Base-by-base conservation (phyloP, 2,329 filamentous ascomycete genomes). In the Pseudocercospora musae region DNA sequence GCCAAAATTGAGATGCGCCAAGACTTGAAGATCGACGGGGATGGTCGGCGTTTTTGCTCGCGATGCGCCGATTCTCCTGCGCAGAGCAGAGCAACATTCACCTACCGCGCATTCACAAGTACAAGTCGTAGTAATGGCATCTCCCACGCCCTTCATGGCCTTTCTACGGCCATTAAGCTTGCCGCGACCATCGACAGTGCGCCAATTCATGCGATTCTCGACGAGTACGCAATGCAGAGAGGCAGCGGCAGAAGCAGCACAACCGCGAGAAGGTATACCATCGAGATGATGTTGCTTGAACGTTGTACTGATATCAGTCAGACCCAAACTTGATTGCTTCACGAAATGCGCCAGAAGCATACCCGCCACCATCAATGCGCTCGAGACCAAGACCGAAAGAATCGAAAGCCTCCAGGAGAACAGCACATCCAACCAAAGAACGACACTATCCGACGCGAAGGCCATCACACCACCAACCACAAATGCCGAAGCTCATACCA, bases 171-270 rank as follows among this genome's bases (percentile, higher is more conserved):
- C 79, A 57, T 63, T 78, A 62, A 73, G 69, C 3, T 71, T 75
- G 5, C 76, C 78, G 20, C 70, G 74, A 60, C 69, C 73, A 18
- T 65, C 75, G 42, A 72, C 76, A 8, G 69, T 77, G 57, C 71
- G 71, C 40, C 76, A 74, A 52, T 75, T 78, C 72, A 69, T 78
- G 60, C 75, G 75, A 70, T 78, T 79, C 73, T 79, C 78, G 5
- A 72, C 71, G 50, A 68, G 61, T 59, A 62, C 68, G 48, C 37
- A 56, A 66, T 73, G 69, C 65, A 63, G 63, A 59, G 63, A 62
- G 55, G 62, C 68, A 73, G 72, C 73, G 62, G 66, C 69, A 4
- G 29, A 31, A 64, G 64, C 69, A 54, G 27, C 40, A 57, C 33
- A 25, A 18, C 54, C 54, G 3, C 58, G 48, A 54, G 62, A 63